Base-by-base conservation (phyloP, 768 basidiomycete genomes). In the Kondoa subrosea region DNA sequence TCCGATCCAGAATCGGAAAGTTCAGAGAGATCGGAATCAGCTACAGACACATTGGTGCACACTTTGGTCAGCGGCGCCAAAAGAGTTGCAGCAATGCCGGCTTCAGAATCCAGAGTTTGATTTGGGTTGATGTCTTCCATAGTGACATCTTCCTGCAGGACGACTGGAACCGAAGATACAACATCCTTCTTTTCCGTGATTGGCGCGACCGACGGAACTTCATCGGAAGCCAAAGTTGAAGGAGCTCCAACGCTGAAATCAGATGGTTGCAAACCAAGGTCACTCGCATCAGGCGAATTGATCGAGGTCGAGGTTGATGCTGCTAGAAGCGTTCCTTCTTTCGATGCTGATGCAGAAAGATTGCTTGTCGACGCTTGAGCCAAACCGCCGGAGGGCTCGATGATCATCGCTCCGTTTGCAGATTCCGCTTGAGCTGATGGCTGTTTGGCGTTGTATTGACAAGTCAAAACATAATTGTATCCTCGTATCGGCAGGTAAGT, bases 381-480 rank as follows among this genome's bases (percentile, higher is more conserved):
- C 61, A 3, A 12, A 26, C 17, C 16, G 14, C 17, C 33, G 61
- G 61, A 27, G 8, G 61, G 16, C 8, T 27, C 27, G 8, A 32
- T 32, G n/a, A n/a, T 3, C 61, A 33, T 17, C n/a, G n/a, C n/a
- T n/a, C n/a, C n/a, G n/a, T n/a, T n/a, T n/a, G n/a, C n/a, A n/a
- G n/a, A n/a, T n/a, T n/a, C n/a, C n/a, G n/a, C n/a, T n/a, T n/a
- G n/a, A n/a, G n/a, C n/a, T n/a, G n/a, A n/a, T n/a, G n/a, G 27
- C 61, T 32, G 3, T 27, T 63, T 32, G 61, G 58, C 16, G 58
- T 59, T 59, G 61, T 63, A 63, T 16, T 33, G 61, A 27, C 14
- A 17, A 27, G 61, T 63, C n/a, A 31, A 17, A 32, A 27, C 16
- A 32, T 31, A 17, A 31, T 63, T 33, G 30, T 31, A 63, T 27